These are phyloP conservation scores for Geotrichum citri-aurantii DNA, from an alignment of 1,139 yeast genomes.

Conservation along the genomic window DNA sequence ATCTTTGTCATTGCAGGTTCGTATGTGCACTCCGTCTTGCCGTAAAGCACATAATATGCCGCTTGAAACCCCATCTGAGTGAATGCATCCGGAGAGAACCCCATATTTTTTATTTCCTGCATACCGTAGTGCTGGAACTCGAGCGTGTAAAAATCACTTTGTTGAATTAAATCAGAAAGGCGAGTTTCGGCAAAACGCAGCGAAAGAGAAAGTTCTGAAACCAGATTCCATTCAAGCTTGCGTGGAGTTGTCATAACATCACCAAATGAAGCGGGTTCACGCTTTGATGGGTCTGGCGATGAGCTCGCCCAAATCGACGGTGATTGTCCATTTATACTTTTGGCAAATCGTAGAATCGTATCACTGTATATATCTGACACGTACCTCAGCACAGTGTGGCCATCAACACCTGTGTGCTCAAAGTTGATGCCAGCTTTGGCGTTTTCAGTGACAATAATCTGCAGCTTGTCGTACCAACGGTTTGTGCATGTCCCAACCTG, in stretches of 20 bases:
- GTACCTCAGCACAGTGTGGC: conserved; percentile 83
- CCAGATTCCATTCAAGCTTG: conserved; percentile 81
- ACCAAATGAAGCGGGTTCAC: conserved; percentile 41
- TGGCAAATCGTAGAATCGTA: conserved; percentile 80
- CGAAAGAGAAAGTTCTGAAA: conserved; percentile 69
- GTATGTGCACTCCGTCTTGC: conserved; percentile 86
- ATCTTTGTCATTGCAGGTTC: conserved; percentile 95
- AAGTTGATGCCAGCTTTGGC: conserved; percentile 92
- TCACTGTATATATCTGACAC: conserved; percentile 92
- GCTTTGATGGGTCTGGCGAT: conserved; percentile 44
- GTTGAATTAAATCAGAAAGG: conserved; percentile 78
- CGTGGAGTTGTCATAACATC: conserved; percentile 54
- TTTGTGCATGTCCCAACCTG: conserved; percentile 93
- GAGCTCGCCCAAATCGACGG: conserved; percentile 65
- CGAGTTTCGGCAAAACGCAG: conserved; percentile 88
- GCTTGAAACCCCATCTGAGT: conserved; percentile 93
- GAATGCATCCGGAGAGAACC: conserved; percentile 90
- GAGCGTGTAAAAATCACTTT: conserved; percentile 77
- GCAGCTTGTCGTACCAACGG: conserved; percentile 91
- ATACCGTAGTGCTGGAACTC: conserved; percentile 76
- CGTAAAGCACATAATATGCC: conserved; percentile 85
- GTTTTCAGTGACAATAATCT: conserved; percentile 80
- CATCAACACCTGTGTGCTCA: conserved; percentile 94
- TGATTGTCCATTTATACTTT: conserved; percentile 70
- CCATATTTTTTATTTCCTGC: conserved; percentile 72